A percentile compares a stretch with the other conserved stretches of the same genome.
These are phyloP conservation scores for Capillidium rhysosporum DNA, from an alignment of 371 early-diverging fungal species.

Conservation along the genomic window DNA sequence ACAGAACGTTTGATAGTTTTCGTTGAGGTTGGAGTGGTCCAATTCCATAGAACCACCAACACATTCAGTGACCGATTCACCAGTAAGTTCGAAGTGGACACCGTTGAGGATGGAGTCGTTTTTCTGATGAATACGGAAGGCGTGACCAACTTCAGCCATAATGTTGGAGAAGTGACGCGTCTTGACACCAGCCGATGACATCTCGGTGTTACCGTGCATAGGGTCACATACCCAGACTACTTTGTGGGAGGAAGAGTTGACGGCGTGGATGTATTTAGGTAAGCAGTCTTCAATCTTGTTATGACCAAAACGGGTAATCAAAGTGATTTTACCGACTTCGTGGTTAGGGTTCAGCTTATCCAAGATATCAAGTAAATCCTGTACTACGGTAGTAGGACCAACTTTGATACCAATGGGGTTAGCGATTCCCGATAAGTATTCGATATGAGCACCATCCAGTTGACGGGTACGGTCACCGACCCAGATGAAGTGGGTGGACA, in stretches of 20 bases:
- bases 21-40: slow-evolving; percentile 47
- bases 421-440: slow-evolving; percentile 83
- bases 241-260: slow-evolving; percentile 56
- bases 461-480: slow-evolving; percentile 95
- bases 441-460: slow-evolving; percentile 84
- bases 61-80: slow-evolving; percentile 84
- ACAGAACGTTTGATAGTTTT: slow-evolving; percentile 88
- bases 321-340: slow-evolving; percentile 78
- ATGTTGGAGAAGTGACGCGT: slow-evolving; percentile 80
- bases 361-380: slow-evolving; percentile 57
- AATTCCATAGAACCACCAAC: slow-evolving; percentile 91
- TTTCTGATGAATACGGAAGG: slow-evolving; percentile 63
- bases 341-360: slow-evolving; percentile 68
- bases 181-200: slow-evolving; percentile 58
- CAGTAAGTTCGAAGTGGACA: slow-evolving; percentile 92
- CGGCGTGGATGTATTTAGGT: slow-evolving; percentile 77
- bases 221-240: slow-evolving; percentile 96
- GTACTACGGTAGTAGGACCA: slow-evolving; percentile 75
- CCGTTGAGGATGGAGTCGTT: slow-evolving; percentile 62
- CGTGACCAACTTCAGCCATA: slow-evolving; percentile 50
- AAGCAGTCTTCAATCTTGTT: slow-evolving; percentile 56
- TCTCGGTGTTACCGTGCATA: slow-evolving; percentile 94
- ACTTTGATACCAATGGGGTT: slow-evolving; percentile 96
- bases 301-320: slow-evolving; percentile 87
- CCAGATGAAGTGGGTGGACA: slow-evolving; percentile 90